A percentile compares a stretch with the other conserved stretches of the same genome.
phyloP scores from a whole-genome alignment of 2,329 filamentous ascomycete genomes.

The Huntiella savannae region DNA sequence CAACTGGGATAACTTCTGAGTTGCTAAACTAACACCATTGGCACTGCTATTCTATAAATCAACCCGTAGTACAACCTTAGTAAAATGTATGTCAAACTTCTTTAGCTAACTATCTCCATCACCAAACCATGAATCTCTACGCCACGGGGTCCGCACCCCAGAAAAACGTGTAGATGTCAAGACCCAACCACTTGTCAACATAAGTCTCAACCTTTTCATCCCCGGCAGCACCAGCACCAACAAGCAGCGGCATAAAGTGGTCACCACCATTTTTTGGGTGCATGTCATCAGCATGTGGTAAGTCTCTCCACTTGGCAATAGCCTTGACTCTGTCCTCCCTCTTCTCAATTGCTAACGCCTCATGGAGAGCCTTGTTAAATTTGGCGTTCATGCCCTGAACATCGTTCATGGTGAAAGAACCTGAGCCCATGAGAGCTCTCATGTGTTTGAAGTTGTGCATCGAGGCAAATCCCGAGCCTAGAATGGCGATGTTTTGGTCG shows the following conservation, averaged over 20 bases:
- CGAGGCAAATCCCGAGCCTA: conserved; percentile 41
- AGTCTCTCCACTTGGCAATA: conserved; percentile 27
- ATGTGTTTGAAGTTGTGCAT: conserved; percentile 35
- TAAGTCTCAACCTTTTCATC: conserved; percentile 26
- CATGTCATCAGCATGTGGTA: conserved; percentile 30
- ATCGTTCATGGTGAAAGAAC: conserved; percentile 10
- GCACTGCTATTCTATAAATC: too few species aligned
- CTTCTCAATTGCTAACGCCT: conserved; percentile 20
- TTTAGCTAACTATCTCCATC: too few species aligned
- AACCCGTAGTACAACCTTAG: too few species aligned
- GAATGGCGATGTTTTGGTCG: conserved; percentile 33
- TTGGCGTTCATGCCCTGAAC: conserved; percentile 16
- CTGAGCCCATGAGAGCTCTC: conserved; percentile 18
- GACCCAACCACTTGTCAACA: conserved; percentile 27
- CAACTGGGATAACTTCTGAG: too few species aligned
- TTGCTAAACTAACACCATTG: too few species aligned
- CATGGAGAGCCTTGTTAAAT: conserved; percentile 29
- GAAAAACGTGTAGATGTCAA: conserved; percentile 36
- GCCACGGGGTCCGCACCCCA: conserved; percentile 23
- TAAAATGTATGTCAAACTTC: too few species aligned
- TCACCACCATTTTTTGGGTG: conserved; percentile 35
- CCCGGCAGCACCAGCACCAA: conserved; percentile 32
- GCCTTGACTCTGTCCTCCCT: conserved; percentile 20
- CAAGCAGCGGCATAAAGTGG: conserved; percentile 40
- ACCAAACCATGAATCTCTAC: not conserved